phyloP scores from a whole-genome alignment of 352 stramenopile species.

The Phytophthora crassamura region DNA sequence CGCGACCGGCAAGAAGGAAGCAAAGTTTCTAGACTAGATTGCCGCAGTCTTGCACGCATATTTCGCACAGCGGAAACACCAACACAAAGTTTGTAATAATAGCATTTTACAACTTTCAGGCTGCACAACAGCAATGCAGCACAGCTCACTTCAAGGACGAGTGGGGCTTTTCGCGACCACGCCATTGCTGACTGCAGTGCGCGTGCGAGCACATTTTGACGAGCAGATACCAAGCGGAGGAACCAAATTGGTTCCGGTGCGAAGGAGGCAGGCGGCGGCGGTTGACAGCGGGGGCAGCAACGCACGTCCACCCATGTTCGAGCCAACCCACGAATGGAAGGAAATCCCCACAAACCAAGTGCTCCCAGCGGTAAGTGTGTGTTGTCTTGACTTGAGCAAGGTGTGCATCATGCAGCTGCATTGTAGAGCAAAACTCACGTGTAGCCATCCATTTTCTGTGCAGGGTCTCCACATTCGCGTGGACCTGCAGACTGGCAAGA shows the following conservation, averaged over 20 bases:
- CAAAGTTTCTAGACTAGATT: conserved; percentile 55
- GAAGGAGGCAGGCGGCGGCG: not conserved
- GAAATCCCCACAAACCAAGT: conserved; percentile 61
- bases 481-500: conserved; percentile 63
- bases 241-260: conserved; percentile 9
- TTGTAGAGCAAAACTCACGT: not conserved
- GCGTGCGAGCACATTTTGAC: conserved; percentile 17
- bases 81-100: conserved; percentile 8
- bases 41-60: not conserved
- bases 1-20: conserved; percentile 65
- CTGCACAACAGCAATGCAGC: conserved; percentile 20
- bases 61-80: not conserved
- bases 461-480: conserved; percentile 69
- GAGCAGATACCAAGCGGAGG: conserved; percentile 1
- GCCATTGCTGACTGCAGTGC: conserved; percentile 26
- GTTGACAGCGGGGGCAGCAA: not conserved
- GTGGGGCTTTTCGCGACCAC: conserved; percentile 27
- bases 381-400: not conserved
- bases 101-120: conserved; percentile 2
- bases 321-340: conserved; percentile 63
- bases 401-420: not conserved
- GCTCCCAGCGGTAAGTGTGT: conserved; percentile 47
- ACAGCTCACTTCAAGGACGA: conserved; percentile 25
- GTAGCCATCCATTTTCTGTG: conserved; percentile 1
- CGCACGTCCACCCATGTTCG: conserved; percentile 44